A percentile compares a stretch with the other conserved stretches of the same genome.
phyloP scores from a whole-genome alignment of 2,329 filamentous ascomycete species.

The Beauveria asiatica region DNA sequence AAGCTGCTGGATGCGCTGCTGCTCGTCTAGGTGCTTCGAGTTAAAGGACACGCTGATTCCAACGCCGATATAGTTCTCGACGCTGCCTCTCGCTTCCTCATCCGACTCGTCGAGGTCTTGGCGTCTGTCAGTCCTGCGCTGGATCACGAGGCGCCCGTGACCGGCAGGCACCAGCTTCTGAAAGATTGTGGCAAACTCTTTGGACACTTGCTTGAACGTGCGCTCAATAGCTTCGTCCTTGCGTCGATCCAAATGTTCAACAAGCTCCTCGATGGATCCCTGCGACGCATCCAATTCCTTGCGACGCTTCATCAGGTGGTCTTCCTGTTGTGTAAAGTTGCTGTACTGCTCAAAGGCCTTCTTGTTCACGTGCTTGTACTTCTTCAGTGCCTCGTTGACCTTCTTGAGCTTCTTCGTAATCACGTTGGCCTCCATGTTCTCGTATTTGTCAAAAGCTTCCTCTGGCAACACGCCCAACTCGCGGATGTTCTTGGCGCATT shows the following conservation, averaged over 20 bases:
- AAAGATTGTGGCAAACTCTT: conserved; percentile 87
- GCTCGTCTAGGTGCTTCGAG: conserved; percentile 88
- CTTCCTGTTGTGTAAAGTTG: conserved; percentile 88
- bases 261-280: conserved; percentile 81
- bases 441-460: conserved; percentile 86
- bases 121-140: conserved; percentile 73
- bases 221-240: conserved; percentile 98
- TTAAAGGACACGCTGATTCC: conserved; percentile 98
- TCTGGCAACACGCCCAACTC: conserved; percentile 89
- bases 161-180: conserved; percentile 92
- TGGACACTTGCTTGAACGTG: conserved; percentile 95
- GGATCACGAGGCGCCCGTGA: conserved; percentile 84
- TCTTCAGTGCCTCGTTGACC: conserved; percentile 87
- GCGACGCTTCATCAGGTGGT: conserved; percentile 74
- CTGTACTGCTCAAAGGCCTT: conserved; percentile 99
- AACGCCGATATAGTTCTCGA: conserved; percentile 94
- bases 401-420: conserved; percentile 69
- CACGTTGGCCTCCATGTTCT: conserved; percentile 68
- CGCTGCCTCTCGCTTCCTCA: conserved; percentile 59
- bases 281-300: conserved; percentile 83
- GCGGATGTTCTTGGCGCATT: conserved; percentile 81
- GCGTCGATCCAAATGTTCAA: conserved; percentile 82
- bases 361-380: conserved; percentile 97
- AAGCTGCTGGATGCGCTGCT: conserved; percentile 94
- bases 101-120: conserved; percentile 53